Evolutionary conservation across 2,329 filamentous ascomycete species (phyloP).

Genomic region (Fusarium equiseti): DNA sequence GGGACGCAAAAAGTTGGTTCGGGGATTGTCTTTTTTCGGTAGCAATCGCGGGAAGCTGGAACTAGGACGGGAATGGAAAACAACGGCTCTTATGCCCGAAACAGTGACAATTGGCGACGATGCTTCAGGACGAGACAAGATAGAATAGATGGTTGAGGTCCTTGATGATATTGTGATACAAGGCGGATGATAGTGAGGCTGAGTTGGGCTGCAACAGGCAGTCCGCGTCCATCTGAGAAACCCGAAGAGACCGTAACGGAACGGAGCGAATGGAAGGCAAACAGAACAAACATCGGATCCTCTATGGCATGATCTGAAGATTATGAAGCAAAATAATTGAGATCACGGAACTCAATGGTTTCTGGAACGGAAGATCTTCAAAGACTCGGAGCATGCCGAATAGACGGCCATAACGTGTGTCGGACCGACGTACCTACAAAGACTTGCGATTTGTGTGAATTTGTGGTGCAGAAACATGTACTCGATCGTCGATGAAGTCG

Average conservation of each 20-base stretch:
- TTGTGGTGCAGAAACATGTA: constrained; percentile 8
- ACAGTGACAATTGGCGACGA: constrained; percentile 26
- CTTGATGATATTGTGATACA: constrained; percentile 8
- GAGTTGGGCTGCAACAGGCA: not conserved
- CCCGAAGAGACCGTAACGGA: constrained; percentile 24
- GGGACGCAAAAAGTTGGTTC: constrained; percentile 18
- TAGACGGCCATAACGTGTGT: constrained; percentile 22
- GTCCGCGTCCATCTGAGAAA: constrained; percentile 5
- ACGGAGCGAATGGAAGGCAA: constrained; percentile 22
- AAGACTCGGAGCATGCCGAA: constrained; percentile 23
- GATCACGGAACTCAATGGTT: not conserved
- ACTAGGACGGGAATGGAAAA: constrained; percentile 5
- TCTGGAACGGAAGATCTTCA: not conserved
- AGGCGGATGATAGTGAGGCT: not conserved
- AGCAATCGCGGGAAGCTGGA: not conserved
- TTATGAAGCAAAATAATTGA: constrained; percentile 8
- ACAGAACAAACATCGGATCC: constrained; percentile 2
- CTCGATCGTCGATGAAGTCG: constrained; percentile 11
- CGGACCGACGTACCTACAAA: constrained; percentile 17
- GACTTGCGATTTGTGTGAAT: constrained; percentile 6
- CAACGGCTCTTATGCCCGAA: constrained; percentile 20
- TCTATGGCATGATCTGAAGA: constrained; percentile 6
- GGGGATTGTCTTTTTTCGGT: constrained; percentile 7
- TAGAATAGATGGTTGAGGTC: not conserved
- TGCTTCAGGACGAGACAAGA: not conserved